phyloP scores from a whole-genome alignment of 345 rosid species.

The Hypericum androsaemum region DNA sequence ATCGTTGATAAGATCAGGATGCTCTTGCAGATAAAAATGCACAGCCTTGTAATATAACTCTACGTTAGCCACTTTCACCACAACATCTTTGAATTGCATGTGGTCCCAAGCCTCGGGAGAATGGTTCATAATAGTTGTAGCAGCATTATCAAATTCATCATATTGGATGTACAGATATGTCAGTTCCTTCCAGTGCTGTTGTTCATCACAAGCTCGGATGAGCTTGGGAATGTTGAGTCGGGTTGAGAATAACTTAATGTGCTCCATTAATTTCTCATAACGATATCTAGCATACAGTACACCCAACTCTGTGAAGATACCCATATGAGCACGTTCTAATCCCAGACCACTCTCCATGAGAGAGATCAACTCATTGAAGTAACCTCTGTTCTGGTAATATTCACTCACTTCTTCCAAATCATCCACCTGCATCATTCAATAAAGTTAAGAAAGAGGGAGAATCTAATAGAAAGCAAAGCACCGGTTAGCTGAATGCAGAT shows the following conservation, averaged over 20 bases:
- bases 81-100: conserved; percentile 95
- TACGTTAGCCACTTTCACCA: conserved; percentile 88
- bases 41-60: conserved; percentile 95
- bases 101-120: conserved; percentile 99
- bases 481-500: background rate
- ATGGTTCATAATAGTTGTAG: conserved; percentile 96
- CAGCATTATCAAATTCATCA: conserved; percentile 97
- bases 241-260: conserved; percentile 87
- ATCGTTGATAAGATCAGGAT: conserved; percentile 89
- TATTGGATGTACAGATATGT: conserved; percentile 83
- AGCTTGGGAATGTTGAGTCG: conserved; percentile 98
- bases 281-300: conserved; percentile 96
- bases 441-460: background rate
- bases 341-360: conserved; percentile 99
- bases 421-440: conserved; percentile 58
- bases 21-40: conserved; percentile 96
- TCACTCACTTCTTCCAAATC: conserved; percentile 96
- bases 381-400: conserved; percentile 93
- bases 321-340: conserved; percentile 98
- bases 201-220: conserved; percentile 95
- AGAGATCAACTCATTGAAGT: conserved; percentile 90
- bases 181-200: conserved; percentile 96
- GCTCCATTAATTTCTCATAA: conserved; percentile 94
- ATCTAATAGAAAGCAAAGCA: background rate
- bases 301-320: conserved; percentile 96